phyloP scores from a whole-genome alignment of 306 rosid genomes.

The Glycyrrhiza uralensis region DNA sequence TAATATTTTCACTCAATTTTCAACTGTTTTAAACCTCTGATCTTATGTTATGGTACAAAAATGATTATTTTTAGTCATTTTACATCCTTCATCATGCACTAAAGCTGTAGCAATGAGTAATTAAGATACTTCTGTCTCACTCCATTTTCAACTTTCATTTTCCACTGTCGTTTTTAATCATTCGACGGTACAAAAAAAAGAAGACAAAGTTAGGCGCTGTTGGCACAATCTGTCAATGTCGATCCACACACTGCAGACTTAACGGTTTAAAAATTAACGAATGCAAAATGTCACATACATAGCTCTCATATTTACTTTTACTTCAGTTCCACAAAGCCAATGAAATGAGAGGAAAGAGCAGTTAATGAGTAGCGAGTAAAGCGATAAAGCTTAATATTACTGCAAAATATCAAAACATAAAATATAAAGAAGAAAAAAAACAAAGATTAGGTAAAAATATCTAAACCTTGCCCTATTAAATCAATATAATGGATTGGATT shows the following conservation, averaged over 20 bases:
- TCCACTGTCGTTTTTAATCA: not conserved
- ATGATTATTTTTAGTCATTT: not conserved
- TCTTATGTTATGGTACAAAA: not conserved
- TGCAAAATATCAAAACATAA: not conserved
- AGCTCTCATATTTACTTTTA: not conserved
- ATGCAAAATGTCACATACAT: not conserved
- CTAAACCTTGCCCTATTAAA: not conserved
- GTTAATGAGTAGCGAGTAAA: not conserved
- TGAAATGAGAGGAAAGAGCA: not conserved
- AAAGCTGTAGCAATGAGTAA: too few relatives aligned
- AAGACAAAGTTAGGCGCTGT: constrained; percentile 19
- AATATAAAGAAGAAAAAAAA: too few relatives aligned
- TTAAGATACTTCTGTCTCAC: not conserved
- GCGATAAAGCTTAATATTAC: not conserved
- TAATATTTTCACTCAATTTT: not conserved
- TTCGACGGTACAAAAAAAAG: not conserved
- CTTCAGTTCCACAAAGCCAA: not conserved
- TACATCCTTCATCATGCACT: not conserved
- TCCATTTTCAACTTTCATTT: not conserved
- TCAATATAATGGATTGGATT: not conserved
- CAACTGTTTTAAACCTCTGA: not conserved
- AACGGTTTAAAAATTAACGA: not conserved
- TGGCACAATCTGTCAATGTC: not conserved
- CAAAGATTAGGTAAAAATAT: not conserved
- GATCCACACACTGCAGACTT: not conserved